phyloP scores from a whole-genome alignment of 352 stramenopile genomes.

The Pythium sp. region DNA sequence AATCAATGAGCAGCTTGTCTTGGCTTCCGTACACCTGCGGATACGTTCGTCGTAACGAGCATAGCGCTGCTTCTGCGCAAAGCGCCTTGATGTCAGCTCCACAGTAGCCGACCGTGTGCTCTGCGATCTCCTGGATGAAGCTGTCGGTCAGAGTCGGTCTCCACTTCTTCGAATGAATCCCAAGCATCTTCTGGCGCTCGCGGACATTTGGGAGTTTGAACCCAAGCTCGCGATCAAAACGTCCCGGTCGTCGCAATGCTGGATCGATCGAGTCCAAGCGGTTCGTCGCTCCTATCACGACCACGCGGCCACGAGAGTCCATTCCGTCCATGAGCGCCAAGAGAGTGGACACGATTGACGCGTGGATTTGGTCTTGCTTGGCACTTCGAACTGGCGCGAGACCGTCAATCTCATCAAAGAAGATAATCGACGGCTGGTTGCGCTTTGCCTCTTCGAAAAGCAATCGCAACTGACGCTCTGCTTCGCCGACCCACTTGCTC shows the following conservation, averaged over 20 bases:
- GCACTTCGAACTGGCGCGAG: conserved; percentile 89
- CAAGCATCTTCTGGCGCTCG: conserved; percentile 84
- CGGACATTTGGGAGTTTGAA: conserved; percentile 87
- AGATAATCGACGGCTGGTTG: conserved; percentile 93
- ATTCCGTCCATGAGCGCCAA: conserved; percentile 92
- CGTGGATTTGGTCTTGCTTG: conserved; percentile 94
- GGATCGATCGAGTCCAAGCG: conserved; percentile 94
- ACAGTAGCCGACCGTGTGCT: conserved; percentile 87
- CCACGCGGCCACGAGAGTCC: conserved; percentile 84
- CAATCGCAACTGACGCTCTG: conserved; percentile 86
- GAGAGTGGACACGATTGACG: conserved; percentile 91
- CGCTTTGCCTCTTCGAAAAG: conserved; percentile 90
- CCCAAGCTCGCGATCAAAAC: conserved; percentile 90
- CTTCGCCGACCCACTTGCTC: conserved; percentile 92
- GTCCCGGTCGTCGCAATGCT: conserved; percentile 91
- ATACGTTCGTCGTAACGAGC: conserved; percentile 81
- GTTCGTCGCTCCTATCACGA: conserved; percentile 99
- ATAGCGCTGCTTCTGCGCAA: conserved; percentile 88
- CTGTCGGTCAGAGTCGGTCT: conserved; percentile 57
- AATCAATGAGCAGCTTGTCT: conserved; percentile 74
- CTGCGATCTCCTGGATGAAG: conserved; percentile 76
- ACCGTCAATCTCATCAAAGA: conserved; percentile 94
- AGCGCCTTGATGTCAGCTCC: conserved; percentile 91
- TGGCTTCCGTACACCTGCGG: conserved; percentile 85
- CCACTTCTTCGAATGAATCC: conserved; percentile 88